Conservation (phyloP, 2,329 filamentous ascomycete species). For the Lachnellula suecica region DNA sequence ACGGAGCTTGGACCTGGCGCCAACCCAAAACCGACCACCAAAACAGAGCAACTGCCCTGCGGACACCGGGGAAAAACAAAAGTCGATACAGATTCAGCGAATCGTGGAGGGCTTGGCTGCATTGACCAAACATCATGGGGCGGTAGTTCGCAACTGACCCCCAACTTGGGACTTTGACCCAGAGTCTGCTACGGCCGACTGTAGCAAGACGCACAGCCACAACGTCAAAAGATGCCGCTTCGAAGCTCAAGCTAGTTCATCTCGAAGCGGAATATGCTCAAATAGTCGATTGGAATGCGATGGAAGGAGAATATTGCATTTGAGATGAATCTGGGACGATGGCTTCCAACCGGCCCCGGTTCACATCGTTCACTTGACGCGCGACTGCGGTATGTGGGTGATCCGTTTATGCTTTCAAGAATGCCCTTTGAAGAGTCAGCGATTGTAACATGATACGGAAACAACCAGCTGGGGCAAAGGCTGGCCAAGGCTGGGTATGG, state of each 20-base stretch:
- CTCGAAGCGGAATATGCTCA: neutral
- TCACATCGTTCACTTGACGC: neutral
- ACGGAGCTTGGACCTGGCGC: conserved; percentile 6
- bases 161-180: conserved; percentile 10
- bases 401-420: neutral
- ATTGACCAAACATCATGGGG: conserved; percentile 11
- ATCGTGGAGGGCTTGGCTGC: neutral
- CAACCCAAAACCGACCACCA: conserved; percentile 4
- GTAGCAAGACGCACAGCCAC: conserved; percentile 17
- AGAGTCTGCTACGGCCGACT: conserved; percentile 10
- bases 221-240: neutral
- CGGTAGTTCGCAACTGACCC: conserved; percentile 5
- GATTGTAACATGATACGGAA: neutral
- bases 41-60: neutral
- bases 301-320: neutral
- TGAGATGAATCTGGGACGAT: neutral
- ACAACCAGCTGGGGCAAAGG: neutral
- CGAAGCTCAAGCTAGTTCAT: neutral
- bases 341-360: neutral
- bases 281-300: neutral
- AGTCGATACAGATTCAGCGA: neutral
- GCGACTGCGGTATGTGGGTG: neutral
- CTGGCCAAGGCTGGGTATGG: neutral
- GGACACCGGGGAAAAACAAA: neutral
- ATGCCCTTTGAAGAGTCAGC: neutral